Evolutionary conservation across 257 asterid species (phyloP).

Genomic region (Coffea eugenioides): DNA sequence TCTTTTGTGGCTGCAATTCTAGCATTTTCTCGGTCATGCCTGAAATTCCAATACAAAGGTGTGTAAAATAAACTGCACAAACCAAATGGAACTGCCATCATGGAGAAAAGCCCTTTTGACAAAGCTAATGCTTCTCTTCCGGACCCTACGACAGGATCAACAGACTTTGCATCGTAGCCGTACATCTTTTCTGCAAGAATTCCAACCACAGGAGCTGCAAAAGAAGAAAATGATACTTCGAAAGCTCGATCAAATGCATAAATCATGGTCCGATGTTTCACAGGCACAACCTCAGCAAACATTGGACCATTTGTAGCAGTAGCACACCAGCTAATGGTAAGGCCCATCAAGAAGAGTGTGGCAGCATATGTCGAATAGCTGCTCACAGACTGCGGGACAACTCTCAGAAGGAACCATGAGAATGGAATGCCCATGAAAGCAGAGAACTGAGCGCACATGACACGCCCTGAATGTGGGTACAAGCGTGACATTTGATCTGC

Average conservation of each 20-base stretch:
- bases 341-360: conserved; percentile 85
- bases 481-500: conserved; percentile 67
- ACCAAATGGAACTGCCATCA: conserved; percentile 95
- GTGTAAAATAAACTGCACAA: conserved; percentile 85
- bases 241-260: conserved; percentile 94
- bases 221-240: conserved; percentile 87
- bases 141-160: conserved; percentile 77
- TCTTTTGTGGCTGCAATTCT: conserved; percentile 62
- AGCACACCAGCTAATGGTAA: conserved; percentile 90
- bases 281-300: conserved; percentile 97
- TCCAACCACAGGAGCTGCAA: conserved; percentile 92
- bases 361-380: conserved; percentile 64
- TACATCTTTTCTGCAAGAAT: conserved; percentile 83
- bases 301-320: conserved; percentile 90
- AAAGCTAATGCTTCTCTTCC: conserved; percentile 68
- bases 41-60: conserved; percentile 84
- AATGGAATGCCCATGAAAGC: conserved; percentile 93
- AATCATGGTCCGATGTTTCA: conserved; percentile 90
- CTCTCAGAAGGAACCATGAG: conserved; percentile 68
- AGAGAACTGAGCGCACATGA: conserved; percentile 94
- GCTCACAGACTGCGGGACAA: conserved; percentile 57
- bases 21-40: conserved; percentile 78
- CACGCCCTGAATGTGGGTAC: conserved; percentile 77
- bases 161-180: conserved; percentile 73
- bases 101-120: conserved; percentile 78